A percentile compares a stretch with the other conserved stretches of the same genome.
Evolutionary conservation across 352 stramenopile species (phyloP).

Genomic region (Blastocystis sp.): DNA sequence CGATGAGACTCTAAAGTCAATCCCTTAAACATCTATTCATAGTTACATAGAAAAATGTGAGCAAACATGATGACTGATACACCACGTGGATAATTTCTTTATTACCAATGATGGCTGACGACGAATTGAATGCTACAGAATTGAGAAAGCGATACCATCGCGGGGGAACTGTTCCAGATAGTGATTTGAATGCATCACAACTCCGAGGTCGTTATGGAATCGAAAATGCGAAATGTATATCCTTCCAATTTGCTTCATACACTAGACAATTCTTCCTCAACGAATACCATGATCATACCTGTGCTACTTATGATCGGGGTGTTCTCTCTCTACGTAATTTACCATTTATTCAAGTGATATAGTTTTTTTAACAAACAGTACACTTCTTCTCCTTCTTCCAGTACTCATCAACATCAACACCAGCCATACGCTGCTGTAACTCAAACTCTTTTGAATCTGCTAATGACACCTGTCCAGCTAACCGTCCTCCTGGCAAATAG

Average conservation of each 20-base stretch:
- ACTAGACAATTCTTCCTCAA: neutral
- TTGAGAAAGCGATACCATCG: conserved; percentile 50
- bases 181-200: conserved; percentile 55
- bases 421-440: neutral
- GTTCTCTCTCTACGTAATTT: neutral
- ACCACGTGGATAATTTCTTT: conserved; percentile 33
- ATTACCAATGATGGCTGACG: neutral
- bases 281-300: neutral
- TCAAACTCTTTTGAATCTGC: conserved; percentile 31
- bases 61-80: neutral
- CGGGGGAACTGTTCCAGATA: conserved; percentile 50
- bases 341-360: neutral
- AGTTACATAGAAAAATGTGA: no score
- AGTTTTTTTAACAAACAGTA: conserved; percentile 23
- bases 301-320: neutral
- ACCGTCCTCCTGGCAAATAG: conserved; percentile 21
- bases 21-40: no score
- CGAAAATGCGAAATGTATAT: neutral
- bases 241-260: neutral
- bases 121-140: conserved; percentile 31
- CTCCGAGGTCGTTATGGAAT: conserved; percentile 60
- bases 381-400: conserved; percentile 8
- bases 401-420: neutral
- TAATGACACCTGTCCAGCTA: conserved; percentile 26
- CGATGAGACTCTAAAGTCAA: no score